Base-by-base conservation (phyloP, 768 basidiomycete genomes). In the Suillus lakei region DNA sequence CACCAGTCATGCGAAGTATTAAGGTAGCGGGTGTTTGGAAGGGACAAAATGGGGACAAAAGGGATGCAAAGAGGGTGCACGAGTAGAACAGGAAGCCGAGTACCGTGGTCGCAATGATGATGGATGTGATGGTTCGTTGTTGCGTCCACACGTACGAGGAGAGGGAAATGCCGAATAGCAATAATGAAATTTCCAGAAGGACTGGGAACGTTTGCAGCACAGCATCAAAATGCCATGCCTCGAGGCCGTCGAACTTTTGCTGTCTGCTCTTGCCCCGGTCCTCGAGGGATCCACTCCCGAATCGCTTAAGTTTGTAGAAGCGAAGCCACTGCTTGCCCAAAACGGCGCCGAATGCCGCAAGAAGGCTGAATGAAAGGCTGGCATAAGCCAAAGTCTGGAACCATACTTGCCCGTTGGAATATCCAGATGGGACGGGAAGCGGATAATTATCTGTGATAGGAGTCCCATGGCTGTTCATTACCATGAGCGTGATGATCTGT, bases 241-340 rank as follows among this genome's bases (percentile, higher is more conserved):
- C 26, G 34, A 69, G 68, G 28, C 69, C 68, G 36, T 59, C 39
- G 13, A 69, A 38, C 56, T 60, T 67, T n/a, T 44, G 66, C 16
- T 67, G 66, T 18, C 66, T 44, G 50, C 21, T 43, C 38, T 23
- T 67, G 6, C 67, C 59, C 32, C 28, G 66, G 9, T 68, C 67
- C 36, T 48, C 59, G 16, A 68, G 44, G 21, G 48, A 63, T 28
- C 66, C 66, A 18, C 39, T 26, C 30, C 39, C 46, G 28, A n/a
- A 55, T n/a, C 62, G 62, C 7, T n/a, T n/a, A 10, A 48, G 60
- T 21, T 36, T 61, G 50, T 59, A 67, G 36, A 60, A 36, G 13
- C 51, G 38, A n/a, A 63, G 62, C 67, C 67, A 68, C 34, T 68
- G 67, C 38, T 68, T 68, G 26, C 67, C 67, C 38, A 68, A 36